phyloP scores from a whole-genome alignment of 345 rosid species.

The Aegle marmelos region DNA sequence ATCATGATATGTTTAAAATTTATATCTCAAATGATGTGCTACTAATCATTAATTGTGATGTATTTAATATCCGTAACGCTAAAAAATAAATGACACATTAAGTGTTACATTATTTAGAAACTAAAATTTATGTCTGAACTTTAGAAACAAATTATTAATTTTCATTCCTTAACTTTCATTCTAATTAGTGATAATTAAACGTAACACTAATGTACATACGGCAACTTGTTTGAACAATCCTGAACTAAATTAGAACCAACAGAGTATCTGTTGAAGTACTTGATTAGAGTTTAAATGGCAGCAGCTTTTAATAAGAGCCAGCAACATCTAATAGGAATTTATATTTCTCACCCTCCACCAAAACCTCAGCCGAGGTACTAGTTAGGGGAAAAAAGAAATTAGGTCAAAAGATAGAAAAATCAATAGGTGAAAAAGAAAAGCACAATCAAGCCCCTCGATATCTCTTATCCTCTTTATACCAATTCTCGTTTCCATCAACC shows the following conservation, averaged over 20 bases:
- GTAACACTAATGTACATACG: too few relatives aligned
- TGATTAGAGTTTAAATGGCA: slow-evolving; percentile 34
- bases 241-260: too few relatives aligned
- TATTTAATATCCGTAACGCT: too few relatives aligned
- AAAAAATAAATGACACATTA: too few relatives aligned
- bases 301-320: slow-evolving; percentile 29
- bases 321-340: slow-evolving; percentile 54
- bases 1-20: too few relatives aligned
- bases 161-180: too few relatives aligned
- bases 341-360: slow-evolving; percentile 52
- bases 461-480: slow-evolving; percentile 8
- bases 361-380: slow-evolving; percentile 31
- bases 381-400: slow-evolving; percentile 12
- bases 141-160: too few relatives aligned
- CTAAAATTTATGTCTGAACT: too few relatives aligned
- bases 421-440: background rate
- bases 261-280: slow-evolving; percentile 19
- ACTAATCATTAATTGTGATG: too few relatives aligned
- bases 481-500: slow-evolving; percentile 25
- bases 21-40: too few relatives aligned
- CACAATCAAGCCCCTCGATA: slow-evolving; percentile 28
- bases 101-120: too few relatives aligned
- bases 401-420: background rate
- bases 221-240: background rate
- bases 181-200: too few relatives aligned